phyloP scores from a whole-genome alignment of 2,329 filamentous ascomycete species.

The Pleoardoris graminearum region DNA sequence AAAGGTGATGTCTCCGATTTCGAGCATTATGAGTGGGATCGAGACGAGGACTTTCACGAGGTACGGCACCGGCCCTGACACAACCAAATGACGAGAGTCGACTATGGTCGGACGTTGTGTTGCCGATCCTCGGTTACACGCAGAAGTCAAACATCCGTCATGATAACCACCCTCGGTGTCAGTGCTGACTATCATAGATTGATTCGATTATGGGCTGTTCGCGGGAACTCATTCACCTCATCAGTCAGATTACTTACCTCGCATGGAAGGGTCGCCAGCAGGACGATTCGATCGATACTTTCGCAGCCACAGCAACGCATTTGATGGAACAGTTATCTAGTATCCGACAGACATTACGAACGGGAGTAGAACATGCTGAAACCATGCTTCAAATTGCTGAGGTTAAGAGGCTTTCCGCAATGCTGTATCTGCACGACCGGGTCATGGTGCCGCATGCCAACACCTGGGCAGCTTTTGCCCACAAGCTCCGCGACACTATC shows the following conservation, averaged over 20 bases:
- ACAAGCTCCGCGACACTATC: constrained; percentile 10
- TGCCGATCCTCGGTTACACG: not conserved
- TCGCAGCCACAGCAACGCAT: not conserved
- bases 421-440: constrained; percentile 35
- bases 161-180: not conserved
- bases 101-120: too few relatives aligned
- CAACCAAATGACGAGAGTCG: not conserved
- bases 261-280: not conserved
- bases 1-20: constrained; percentile 12
- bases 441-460: not conserved
- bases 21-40: constrained; percentile 21
- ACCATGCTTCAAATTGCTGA: constrained; percentile 28
- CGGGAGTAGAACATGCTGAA: not conserved
- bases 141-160: not conserved
- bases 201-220: constrained; percentile 40
- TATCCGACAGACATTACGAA: not conserved
- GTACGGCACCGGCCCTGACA: not conserved
- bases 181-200: constrained; percentile 18
- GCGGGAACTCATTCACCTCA: constrained; percentile 21
- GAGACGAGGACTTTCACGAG: constrained; percentile 23
- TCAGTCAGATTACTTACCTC: constrained; percentile 26
- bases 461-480: constrained; percentile 14
- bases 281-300: not conserved
- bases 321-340: not conserved
- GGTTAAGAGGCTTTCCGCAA: constrained; percentile 31